Percentiles rank a stretch among this genome's conserved stretches.
These are phyloP conservation scores for Neoboletus magnificus DNA, from an alignment of 768 basidiomycete genomes.

Conservation along the genomic window DNA sequence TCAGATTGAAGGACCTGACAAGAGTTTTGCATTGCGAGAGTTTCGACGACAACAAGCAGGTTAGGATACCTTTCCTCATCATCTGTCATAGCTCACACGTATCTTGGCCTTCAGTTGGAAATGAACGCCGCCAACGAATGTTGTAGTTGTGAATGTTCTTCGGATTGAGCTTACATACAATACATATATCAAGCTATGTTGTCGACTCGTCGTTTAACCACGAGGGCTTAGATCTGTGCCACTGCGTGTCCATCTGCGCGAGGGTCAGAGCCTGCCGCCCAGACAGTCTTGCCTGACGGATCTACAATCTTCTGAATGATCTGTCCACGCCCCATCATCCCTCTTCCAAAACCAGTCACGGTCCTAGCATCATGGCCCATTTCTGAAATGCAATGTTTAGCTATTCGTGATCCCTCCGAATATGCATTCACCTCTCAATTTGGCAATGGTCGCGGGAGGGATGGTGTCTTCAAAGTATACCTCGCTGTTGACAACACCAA, in stretches of 20 bases:
- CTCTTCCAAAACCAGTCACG: slow-evolving; percentile 57
- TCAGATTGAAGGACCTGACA: slow-evolving; percentile 71
- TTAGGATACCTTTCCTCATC: slow-evolving; percentile 24
- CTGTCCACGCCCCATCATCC: slow-evolving; percentile 80
- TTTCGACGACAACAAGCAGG: slow-evolving; percentile 70
- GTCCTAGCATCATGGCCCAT: slow-evolving; percentile 86
- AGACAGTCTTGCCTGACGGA: slow-evolving; percentile 68
- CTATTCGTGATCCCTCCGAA: not conserved
- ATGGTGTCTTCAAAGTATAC: slow-evolving; percentile 91
- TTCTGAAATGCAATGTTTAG: slow-evolving; percentile 37
- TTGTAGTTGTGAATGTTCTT: slow-evolving; percentile 41
- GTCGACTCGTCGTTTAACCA: not conserved
- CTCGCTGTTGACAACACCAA: slow-evolving; percentile 69
- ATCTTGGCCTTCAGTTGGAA: slow-evolving; percentile 45
- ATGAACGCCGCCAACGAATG: slow-evolving; percentile 56
- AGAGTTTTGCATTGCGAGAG: slow-evolving; percentile 77
- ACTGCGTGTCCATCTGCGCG: slow-evolving; percentile 87
- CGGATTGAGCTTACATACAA: not conserved
- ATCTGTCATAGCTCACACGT: slow-evolving; percentile 1
- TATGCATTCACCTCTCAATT: slow-evolving; percentile 56
- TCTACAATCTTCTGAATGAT: slow-evolving; percentile 79
- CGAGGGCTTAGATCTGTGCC: slow-evolving; percentile 62
- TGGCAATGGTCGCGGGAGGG: slow-evolving; percentile 53
- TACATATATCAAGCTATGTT: slow-evolving; percentile 3
- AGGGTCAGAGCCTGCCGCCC: slow-evolving; percentile 93